A percentile compares a stretch with the other conserved stretches of the same genome.
Evolutionary conservation across 1,139 yeast species (phyloP).

Genomic region (Taiozyma onychis): DNA sequence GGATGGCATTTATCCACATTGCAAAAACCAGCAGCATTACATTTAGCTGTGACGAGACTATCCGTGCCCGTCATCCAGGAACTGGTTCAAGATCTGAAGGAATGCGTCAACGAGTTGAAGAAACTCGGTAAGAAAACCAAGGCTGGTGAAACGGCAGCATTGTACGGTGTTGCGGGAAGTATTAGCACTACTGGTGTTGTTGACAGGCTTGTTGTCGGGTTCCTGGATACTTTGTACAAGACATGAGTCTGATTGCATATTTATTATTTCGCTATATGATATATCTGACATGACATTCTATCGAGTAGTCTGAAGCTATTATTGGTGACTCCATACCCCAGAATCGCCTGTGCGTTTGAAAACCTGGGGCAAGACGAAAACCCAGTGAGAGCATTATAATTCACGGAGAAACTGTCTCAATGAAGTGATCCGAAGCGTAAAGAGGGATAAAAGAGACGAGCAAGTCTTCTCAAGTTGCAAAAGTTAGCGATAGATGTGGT

Average conservation of each 20-base stretch:
- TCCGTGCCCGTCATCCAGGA: slow-evolving; percentile 60
- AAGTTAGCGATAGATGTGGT: too few relatives aligned
- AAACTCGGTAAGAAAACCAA: slow-evolving; percentile 19
- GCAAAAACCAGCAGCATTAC: slow-evolving; percentile 88
- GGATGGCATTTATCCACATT: slow-evolving; percentile 92
- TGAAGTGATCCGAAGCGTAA: too few relatives aligned
- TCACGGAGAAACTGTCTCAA: neutral
- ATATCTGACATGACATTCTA: too few relatives aligned
- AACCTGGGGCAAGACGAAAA: neutral
- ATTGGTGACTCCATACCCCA: too few relatives aligned
- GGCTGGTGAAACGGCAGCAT: slow-evolving; percentile 66
- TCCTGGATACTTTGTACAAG: slow-evolving; percentile 73
- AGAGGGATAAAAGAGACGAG: too few relatives aligned
- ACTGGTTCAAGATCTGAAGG: slow-evolving; percentile 50
- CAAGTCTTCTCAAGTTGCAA: too few relatives aligned
- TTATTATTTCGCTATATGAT: neutral
- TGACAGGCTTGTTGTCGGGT: slow-evolving; percentile 69
- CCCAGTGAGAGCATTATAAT: too few relatives aligned
- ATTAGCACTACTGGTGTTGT: slow-evolving; percentile 82
- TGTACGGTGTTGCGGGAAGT: slow-evolving; percentile 95
- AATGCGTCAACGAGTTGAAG: slow-evolving; percentile 37
- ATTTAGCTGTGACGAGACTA: slow-evolving; percentile 77
- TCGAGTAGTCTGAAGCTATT: too few relatives aligned
- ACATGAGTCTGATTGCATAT: neutral
- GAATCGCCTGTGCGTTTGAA: neutral